Evolutionary conservation across 441 rosid species (phyloP).

Genomic region (Arabidopsis lyrata): DNA sequence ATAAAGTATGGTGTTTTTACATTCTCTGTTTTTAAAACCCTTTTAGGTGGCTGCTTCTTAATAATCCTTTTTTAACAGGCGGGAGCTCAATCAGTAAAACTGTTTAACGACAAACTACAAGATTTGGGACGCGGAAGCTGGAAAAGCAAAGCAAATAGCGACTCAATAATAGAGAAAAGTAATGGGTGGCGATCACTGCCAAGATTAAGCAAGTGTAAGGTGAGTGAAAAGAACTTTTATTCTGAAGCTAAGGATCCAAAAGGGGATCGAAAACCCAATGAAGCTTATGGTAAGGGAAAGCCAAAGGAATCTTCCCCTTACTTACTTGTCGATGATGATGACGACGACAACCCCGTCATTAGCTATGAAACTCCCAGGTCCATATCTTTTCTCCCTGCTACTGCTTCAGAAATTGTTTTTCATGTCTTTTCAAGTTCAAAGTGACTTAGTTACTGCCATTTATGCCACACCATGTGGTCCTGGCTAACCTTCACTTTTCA

Average conservation of each 20-base stretch:
- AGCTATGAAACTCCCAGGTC: slow-evolving; percentile 51
- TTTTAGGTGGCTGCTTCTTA: slow-evolving; percentile 33
- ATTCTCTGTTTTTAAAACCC: not conserved
- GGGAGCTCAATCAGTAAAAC: slow-evolving; percentile 45
- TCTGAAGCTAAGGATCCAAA: slow-evolving; percentile 42
- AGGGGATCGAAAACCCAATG: slow-evolving; percentile 36
- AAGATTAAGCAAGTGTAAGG: slow-evolving; percentile 49
- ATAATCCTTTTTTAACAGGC: slow-evolving; percentile 51
- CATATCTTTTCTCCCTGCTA: slow-evolving; percentile 34
- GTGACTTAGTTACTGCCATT: slow-evolving; percentile 12
- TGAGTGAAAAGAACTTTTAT: slow-evolving; percentile 41
- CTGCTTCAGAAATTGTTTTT: slow-evolving; percentile 13
- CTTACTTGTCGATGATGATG: slow-evolving; percentile 37
- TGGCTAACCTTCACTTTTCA: not conserved
- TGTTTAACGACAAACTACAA: slow-evolving; percentile 54
- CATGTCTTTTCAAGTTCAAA: slow-evolving; percentile 21
- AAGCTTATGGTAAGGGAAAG: slow-evolving; percentile 38
- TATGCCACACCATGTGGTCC: slow-evolving; percentile 4
- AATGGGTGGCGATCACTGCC: slow-evolving; percentile 44
- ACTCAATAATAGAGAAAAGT: slow-evolving; percentile 34
- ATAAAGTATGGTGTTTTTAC: slow-evolving; percentile 54
- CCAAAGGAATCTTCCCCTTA: slow-evolving; percentile 43
- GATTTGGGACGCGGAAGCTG: slow-evolving; percentile 45
- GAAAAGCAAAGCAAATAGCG: slow-evolving; percentile 44
- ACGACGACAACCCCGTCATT: slow-evolving; percentile 28